Conservation (phyloP, 1,139 yeast genomes). For the Blastobotrys ciferrii region DNA sequence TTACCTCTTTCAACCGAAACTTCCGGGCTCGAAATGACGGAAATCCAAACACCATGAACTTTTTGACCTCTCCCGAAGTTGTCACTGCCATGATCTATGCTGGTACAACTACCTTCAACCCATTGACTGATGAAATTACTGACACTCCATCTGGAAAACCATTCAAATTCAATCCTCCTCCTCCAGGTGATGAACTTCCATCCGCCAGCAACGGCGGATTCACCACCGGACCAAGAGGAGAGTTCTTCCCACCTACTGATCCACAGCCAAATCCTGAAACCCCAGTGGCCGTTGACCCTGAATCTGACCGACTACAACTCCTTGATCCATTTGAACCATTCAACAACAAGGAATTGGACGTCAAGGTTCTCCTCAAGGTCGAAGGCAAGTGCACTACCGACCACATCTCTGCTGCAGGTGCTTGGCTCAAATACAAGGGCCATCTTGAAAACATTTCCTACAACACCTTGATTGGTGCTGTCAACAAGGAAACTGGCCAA, state of each 20-base stretch:
- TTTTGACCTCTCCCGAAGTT: constrained; percentile 93
- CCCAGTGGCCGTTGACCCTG: constrained; percentile 70
- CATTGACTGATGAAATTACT: constrained; percentile 67
- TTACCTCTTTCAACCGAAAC: constrained; percentile 94
- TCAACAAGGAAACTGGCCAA: constrained; percentile 93
- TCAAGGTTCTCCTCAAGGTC: constrained; percentile 79
- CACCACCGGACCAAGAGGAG: constrained; percentile 66
- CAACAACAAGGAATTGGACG: constrained; percentile 76
- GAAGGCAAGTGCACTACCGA: constrained; percentile 98
- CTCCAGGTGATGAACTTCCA: constrained; percentile 82
- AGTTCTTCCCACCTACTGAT: constrained; percentile 71
- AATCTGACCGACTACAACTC: constrained; percentile 76
- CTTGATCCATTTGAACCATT: constrained; percentile 86
- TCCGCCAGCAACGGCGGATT: constrained; percentile 52
- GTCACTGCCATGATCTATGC: constrained; percentile 96
- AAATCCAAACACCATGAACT: constrained; percentile 94
- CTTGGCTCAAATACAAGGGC: constrained; percentile 98
- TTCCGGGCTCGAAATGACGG: constrained; percentile 98
- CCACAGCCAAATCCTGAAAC: constrained; percentile 71
- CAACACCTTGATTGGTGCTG: constrained; percentile 95
- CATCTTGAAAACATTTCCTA: constrained; percentile 93
- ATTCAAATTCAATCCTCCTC: constrained; percentile 76
- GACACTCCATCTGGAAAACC: constrained; percentile 59
- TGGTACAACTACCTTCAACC: constrained; percentile 86
- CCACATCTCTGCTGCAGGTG: constrained; percentile 98